Base-by-base conservation (phyloP, 1,284 basidiomycete genomes). In the Pseudomicrostroma phylloplanum region DNA sequence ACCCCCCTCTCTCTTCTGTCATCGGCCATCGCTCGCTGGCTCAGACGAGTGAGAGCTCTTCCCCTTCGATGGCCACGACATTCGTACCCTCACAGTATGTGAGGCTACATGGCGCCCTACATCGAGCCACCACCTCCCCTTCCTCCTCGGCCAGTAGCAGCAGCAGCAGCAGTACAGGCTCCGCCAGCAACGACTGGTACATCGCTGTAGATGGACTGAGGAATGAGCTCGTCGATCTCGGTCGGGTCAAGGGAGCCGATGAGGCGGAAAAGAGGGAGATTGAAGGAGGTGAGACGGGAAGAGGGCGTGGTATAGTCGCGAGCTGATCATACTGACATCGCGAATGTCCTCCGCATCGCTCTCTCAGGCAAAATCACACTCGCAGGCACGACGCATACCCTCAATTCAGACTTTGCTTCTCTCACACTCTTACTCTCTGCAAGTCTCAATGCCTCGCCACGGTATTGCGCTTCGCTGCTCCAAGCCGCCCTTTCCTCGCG, bases 341-440 rank as follows among this genome's bases (percentile, higher is more conserved):
- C 51, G 15, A 17, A 4, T 36, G n/a, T 23, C 9, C 13, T 19
- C 42, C 25, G 9, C 51, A 19, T 13, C 56, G 6, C 39, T 15
- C 19, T 23, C n/a, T 51, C 60, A 64, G 76, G 75, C 58, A 67
- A 66, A 30, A 72, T 79, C 64, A 71, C 71, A 36, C 67, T 78
- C 61, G 66, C 71, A 13, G 76, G 74, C 23, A 57, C 58, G 8
- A 59, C 67, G 3, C 71, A 73, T 59, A 63, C 62, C 30, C 64
- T 79, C 62, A 74, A 77, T 41, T 64, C 67, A 6, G 77, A 79
- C 62, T 79, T 73, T 66, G 68, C 74, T 8, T 71, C 74, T 48
- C 72, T 73, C 61, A 69, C 73, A 57, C 66, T 77, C 6, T 57
- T 74, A 23, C 67, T 79, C 17, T 63, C 76, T 7, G 15, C 51